Evolutionary conservation across 2,329 filamentous ascomycete genomes (phyloP), one percentile per base, ranked within the genome.

Genomic region (Blumeria hordei): DNA sequence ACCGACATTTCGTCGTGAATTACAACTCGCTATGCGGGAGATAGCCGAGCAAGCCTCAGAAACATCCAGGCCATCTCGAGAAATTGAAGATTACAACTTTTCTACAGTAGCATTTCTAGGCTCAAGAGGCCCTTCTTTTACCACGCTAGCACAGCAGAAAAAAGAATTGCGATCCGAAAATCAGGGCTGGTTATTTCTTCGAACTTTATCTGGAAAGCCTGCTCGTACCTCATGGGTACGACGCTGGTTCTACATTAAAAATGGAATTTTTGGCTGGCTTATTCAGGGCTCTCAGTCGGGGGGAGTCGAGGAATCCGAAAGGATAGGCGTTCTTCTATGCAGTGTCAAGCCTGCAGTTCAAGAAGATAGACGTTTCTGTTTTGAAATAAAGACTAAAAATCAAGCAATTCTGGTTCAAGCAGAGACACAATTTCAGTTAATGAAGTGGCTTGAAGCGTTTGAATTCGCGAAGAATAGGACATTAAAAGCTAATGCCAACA

Each of bases 331-430:
- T 3, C 70, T 98, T 54, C 78, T 98, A 41, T 98, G 92, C 70
- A 94, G 86, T 63, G 84, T 92, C 52, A 86, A 90, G 62, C 88
- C 88, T 16, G 88, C 88, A 0, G 83, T 93, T 54, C 81, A 86
- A 60, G 92, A 98, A 68, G 92, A 98, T 64, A 80, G 92, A 41
- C 78, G 92, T 14, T 98, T 96, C 68, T 96, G 92, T 66, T 95
- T 98, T 63, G 92, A 98, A 68, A 84, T 98, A 63, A 98, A 96
- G 72, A 98, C 92, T 2, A 98, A 95, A 68, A 94, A 86, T 63
- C 85, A 85, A 59, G 92, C 82, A 53, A 80, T 94, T 59, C 71
- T 95, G 57, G 73, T 98, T 3, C 92, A 98, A 69, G 85, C 90
- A 4, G 92, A 98, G 66, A 94, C 87, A 0, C 92, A 98, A 66